phyloP scores from a whole-genome alignment of 805 yeast genomes.

The Hanseniaspora valbyensis region DNA sequence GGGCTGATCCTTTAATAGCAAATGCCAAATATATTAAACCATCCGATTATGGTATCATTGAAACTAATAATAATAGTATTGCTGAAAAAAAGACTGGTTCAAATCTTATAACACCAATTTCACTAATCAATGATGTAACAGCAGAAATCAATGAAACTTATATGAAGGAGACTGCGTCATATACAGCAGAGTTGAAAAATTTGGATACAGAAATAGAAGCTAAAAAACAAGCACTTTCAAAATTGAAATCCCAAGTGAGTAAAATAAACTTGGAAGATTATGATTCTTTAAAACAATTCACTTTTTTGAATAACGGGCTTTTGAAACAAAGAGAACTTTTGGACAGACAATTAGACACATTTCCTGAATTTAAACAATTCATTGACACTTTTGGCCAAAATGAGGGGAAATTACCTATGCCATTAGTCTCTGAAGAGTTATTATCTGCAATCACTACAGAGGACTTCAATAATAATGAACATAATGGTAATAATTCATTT shows the following conservation, averaged over 20 bases:
- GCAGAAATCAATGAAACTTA: constrained; percentile 47
- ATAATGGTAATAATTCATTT: too few relatives aligned
- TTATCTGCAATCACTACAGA: background rate
- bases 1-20: constrained; percentile 69
- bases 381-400: constrained; percentile 29
- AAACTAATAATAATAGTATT: background rate
- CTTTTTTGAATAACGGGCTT: constrained; percentile 33
- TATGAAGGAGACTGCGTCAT: constrained; percentile 43
- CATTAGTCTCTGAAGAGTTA: constrained; percentile 12
- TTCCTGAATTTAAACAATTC: constrained; percentile 48
- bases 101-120: background rate
- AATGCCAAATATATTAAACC: constrained; percentile 84
- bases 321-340: constrained; percentile 45
- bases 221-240: constrained; percentile 42
- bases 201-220: constrained; percentile 48
- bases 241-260: constrained; percentile 40
- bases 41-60: constrained; percentile 59
- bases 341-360: constrained; percentile 50
- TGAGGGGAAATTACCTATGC: constrained; percentile 4
- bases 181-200: constrained; percentile 41
- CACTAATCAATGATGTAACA: constrained; percentile 30
- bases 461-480: too few relatives aligned
- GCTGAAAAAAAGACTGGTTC: too few relatives aligned
- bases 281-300: constrained; percentile 29
- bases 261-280: constrained; percentile 16